Evolutionary conservation across 257 asterid species (phyloP).

Genomic region (Nicotiana paniculata): DNA sequence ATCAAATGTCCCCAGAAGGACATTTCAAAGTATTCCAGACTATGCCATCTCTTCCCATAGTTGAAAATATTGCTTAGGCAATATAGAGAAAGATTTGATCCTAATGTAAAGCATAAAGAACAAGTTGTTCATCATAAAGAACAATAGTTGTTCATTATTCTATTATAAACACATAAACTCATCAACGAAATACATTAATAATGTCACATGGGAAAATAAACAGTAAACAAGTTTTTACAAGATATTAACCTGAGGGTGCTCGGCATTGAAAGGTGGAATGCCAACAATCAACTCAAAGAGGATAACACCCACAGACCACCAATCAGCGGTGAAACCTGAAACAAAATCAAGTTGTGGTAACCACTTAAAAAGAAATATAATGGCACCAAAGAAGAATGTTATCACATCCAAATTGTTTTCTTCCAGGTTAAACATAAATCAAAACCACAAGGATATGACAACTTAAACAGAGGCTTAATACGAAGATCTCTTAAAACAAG

Average conservation of each 20-base stretch:
- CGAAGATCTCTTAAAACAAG: background rate
- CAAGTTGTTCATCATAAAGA: background rate
- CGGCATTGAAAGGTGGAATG: constrained; percentile 98
- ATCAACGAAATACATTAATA: background rate
- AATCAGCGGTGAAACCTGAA: constrained; percentile 90
- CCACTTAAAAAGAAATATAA: background rate
- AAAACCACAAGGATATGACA: background rate
- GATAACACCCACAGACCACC: constrained; percentile 99
- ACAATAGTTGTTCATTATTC: background rate
- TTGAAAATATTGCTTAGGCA: background rate
- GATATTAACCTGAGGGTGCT: constrained; percentile 85
- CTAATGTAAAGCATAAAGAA: background rate
- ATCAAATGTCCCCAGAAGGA: background rate
- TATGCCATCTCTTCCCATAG: background rate
- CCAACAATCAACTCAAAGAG: constrained; percentile 95
- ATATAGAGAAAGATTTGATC: background rate
- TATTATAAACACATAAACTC: background rate
- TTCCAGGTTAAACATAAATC: background rate
- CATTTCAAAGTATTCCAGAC: background rate
- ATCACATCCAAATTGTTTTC: background rate
- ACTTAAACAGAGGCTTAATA: background rate
- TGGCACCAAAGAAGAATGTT: background rate
- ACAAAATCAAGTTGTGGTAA: constrained; percentile 1
- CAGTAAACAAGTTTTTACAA: background rate
- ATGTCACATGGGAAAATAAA: background rate